Base-by-base conservation (phyloP, 2,329 filamentous ascomycete genomes). In the Aspergillus hortae region DNA sequence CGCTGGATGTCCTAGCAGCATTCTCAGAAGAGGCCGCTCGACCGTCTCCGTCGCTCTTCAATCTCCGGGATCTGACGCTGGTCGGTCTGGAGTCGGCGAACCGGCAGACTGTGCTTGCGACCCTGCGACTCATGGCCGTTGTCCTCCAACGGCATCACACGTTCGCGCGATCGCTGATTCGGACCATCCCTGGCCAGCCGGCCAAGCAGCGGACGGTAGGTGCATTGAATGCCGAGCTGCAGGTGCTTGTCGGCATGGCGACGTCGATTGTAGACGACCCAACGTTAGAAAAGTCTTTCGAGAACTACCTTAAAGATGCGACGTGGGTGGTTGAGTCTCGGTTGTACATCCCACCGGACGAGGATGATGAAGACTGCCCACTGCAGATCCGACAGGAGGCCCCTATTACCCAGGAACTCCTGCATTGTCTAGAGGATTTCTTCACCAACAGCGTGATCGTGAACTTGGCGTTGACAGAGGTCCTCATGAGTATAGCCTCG, bases 381-480 rank as follows among this genome's bases (percentile, higher is more conserved):
- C 77, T 86, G 44, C 83, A 82, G 66, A 83, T 88, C 7, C 75
- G 89, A 2, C 74, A 88, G 9, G 85, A 88, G 44, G 82, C 84
- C 59, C 74, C 77, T 6, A 74, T 85, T 6, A 71, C 84, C 48
- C 73, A 71, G 46, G 75, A 77, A 17, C 61, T 86, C 15, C 55
- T 79, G n/a, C 67, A 65, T 41, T 79, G 92, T 6, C 72, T 99
- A 10, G 81, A 87, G 42, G 86, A 80, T 0, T 99, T 97, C 64
- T 90, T 96, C 61, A 81, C 89, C 4, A 99, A 99, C 62, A 87
- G 90, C 2, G 85, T 97, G 2, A 90, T 96, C 61, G 92, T 89
- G 2, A 99, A 99, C 61, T 75, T 99, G 3, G 88, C 88, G 0
- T 78, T 96, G 1, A 97, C 92, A 0, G 89, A 95, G 62, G 82